Evolutionary conservation across 805 yeast species (phyloP), one percentile per base, ranked within the genome.

Genomic region (Wickerhamomyces silvicola): DNA sequence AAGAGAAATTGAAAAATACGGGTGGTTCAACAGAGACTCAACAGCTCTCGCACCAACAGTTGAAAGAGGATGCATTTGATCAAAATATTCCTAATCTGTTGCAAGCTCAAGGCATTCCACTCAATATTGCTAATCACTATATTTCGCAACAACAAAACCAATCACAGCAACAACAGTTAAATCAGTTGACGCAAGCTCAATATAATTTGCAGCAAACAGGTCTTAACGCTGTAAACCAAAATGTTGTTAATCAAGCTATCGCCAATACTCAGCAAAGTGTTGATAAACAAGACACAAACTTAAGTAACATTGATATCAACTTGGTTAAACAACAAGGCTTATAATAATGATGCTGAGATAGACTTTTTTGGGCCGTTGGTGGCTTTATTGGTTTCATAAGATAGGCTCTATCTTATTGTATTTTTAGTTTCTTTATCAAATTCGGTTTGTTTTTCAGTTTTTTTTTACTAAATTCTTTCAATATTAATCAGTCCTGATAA

Each of bases 221-320:
- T 9, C 33, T 31, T 22, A 35, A 32, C 15, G 33, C 34, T 20
- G 32, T 31, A 30, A 39, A 38, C 21, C 35, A 28, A 25, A 36
- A 19, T 24, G 43, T 40, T 20, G 53, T 48, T 10, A 46, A 46
- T 25, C 52, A 48, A 28, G 53, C 52, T 8, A 39, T 47, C 26
- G 48, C 44, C 4, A 48, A 48, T 34, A 50, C 51, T 19, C 48
- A 43, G 23, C 48, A 44, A 33, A 39, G 35, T 15, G 46, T 43
- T 23, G 38, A 43, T 21, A 42, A 46, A 24, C 30, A 32, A 5
- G 47, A 46, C 13, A 24, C 45, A 11, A 42, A 43, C 27, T 38
- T 51, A 37, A 50, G 42, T 26, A 48, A 48, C 35, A 51, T 46
- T 33, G 55, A 48, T 20, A 46, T 48, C 29, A 39, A 33, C 14